Evolutionary conservation across 2,329 filamentous ascomycete species (phyloP), one percentile per base, ranked within the genome.

Genomic region (Dothideomycetidae sp.): DNA sequence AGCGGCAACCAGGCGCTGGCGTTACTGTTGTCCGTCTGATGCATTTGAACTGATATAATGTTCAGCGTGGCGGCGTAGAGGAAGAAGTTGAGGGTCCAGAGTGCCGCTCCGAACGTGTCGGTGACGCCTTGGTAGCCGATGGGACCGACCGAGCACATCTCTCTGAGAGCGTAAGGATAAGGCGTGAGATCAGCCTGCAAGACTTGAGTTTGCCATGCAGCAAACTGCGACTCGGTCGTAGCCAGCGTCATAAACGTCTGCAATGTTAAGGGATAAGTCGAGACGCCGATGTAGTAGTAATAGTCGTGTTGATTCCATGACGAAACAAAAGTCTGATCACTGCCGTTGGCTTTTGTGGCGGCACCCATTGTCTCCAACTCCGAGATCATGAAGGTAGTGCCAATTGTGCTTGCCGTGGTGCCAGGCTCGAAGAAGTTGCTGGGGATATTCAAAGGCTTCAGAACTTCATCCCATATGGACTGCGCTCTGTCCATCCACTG

Each of bases 261-360:
- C 5, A 68, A 54, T 0, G 62, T 67, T 29, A 70, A 47, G 2
- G 55, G 49, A 36, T 57, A 59, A 1, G 48, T 49, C 4, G 65
- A 63, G 3, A 68, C 63, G 19, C 59, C 62, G 42, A 69, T 60
- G 48, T 65, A 68, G 46, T 68, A 68, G 47, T 63, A 67, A 52
- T 69, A 70, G 48, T 69, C 62, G 49, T 70, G 66, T 51, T 69
- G 65, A 44, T 68, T 69, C 65, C 64, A 69, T 17, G 52, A 54
- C 11, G 59, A 48, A 41, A 65, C 49, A 43, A 56, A 61, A 12
- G 38, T 32, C 15, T 44, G 21, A 23, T 51, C 49, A 19, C 54
- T 52, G 31, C 55, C 57, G 26, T 61, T 57, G 14, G 52, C 51
- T 10, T 49, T 44, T 5, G 50, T 46, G 31, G 54, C 52, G 40